phyloP scores from a whole-genome alignment of 495 filamentous ascomycete species.

The Chaetomium fimeti region DNA sequence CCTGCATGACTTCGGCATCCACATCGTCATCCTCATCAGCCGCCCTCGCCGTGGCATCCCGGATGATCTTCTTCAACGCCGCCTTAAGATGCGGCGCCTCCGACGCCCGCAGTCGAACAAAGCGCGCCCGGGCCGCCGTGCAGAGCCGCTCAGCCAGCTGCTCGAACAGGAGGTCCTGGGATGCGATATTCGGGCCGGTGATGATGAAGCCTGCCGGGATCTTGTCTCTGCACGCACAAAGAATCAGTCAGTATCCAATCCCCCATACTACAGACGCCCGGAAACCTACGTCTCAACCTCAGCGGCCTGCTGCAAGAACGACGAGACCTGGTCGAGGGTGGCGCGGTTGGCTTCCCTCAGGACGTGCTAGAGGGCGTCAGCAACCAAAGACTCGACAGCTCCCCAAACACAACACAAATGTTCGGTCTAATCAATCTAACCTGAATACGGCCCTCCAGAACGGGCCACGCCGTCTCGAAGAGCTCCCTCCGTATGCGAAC shows the following conservation, averaged over 20 bases:
- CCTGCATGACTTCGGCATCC: conserved; percentile 50
- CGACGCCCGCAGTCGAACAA: conserved; percentile 71
- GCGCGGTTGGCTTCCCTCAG: conserved; percentile 61
- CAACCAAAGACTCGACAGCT: neutral
- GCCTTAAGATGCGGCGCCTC: conserved; percentile 82
- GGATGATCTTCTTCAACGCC: conserved; percentile 78
- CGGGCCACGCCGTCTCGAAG: conserved; percentile 66
- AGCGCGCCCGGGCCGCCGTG: conserved; percentile 49
- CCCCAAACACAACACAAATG: neutral
- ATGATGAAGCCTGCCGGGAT: conserved; percentile 81
- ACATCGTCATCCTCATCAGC: conserved; percentile 47
- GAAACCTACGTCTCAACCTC: conserved; percentile 33
- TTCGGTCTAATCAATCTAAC: conserved; percentile 42
- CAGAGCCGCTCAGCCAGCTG: conserved; percentile 59
- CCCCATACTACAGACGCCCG: conserved; percentile 6
- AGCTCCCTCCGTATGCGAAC: conserved; percentile 57
- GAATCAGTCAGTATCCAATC: neutral
- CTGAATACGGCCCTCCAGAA: conserved; percentile 66
- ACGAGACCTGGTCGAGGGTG: conserved; percentile 61
- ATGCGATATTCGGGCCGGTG: conserved; percentile 82
- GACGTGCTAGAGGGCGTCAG: conserved; percentile 39
- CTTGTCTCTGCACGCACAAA: conserved; percentile 33
- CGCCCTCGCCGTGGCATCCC: conserved; percentile 41
- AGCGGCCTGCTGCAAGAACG: conserved; percentile 68
- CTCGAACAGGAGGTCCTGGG: conserved; percentile 69